Conservation (phyloP, 495 filamentous ascomycete species). For the Monascus purpureus region DNA sequence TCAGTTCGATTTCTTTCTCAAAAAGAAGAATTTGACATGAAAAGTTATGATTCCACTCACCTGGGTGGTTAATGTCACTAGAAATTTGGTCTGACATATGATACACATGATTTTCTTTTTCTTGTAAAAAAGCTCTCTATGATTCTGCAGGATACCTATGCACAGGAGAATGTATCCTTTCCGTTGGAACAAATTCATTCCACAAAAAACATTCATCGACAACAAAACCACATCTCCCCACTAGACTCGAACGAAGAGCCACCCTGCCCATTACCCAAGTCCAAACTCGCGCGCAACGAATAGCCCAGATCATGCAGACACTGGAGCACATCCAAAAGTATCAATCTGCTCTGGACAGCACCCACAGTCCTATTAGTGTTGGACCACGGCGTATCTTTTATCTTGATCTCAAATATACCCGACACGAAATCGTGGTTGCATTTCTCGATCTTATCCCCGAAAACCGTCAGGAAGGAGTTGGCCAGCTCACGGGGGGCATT, state of each 20-base stretch:
- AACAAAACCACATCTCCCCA: slow-evolving; percentile 4
- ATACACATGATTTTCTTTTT: too few relatives aligned
- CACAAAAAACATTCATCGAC: too few relatives aligned
- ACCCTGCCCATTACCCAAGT: slow-evolving; percentile 3
- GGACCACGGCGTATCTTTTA: slow-evolving; percentile 1
- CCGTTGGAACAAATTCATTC: too few relatives aligned
- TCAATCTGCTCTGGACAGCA: slow-evolving; percentile 3
- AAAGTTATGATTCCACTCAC: too few relatives aligned
- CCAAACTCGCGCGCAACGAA: slow-evolving; percentile 4
- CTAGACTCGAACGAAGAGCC: slow-evolving; percentile 4
- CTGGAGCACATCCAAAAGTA: slow-evolving; percentile 3
- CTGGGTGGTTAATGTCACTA: too few relatives aligned
- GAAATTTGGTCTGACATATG: too few relatives aligned
- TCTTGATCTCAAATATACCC: slow-evolving; percentile 6
- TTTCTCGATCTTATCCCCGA: slow-evolving; percentile 3
- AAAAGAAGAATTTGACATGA: too few relatives aligned
- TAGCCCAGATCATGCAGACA: slow-evolving; percentile 5
- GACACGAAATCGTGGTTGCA: slow-evolving; percentile 7
- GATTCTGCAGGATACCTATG: too few relatives aligned
- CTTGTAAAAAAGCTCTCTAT: too few relatives aligned
- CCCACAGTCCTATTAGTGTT: not conserved
- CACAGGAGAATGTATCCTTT: too few relatives aligned
- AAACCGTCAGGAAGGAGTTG: not conserved
- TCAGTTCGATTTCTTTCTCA: too few relatives aligned
- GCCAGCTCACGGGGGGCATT: slow-evolving; percentile 4